These are phyloP conservation scores for Pilasporangium apinafurcum DNA, from an alignment of 352 stramenopile genomes.

Conservation along the genomic window DNA sequence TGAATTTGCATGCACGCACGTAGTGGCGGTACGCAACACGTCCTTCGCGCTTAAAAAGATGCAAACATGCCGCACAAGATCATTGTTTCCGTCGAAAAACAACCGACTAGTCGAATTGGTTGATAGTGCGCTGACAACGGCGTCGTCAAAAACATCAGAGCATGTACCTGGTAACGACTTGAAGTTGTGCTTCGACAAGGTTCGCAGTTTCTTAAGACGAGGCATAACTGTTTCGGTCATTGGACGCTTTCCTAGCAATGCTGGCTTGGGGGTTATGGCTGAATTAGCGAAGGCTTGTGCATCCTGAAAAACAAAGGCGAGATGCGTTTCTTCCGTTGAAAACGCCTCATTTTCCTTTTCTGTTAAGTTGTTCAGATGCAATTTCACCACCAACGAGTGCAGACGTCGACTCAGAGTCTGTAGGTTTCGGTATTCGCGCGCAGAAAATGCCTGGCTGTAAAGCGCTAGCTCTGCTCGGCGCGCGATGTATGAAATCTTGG, in stretches of 20 bases:
- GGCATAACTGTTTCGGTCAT: not conserved
- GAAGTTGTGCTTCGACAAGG: too few relatives aligned
- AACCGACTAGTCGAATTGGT: slow-evolving; percentile 13
- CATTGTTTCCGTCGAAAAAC: slow-evolving; percentile 40
- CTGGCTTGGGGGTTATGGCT: too few relatives aligned
- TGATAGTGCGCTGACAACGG: not conserved
- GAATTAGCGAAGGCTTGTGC: not conserved
- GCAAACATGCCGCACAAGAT: slow-evolving; percentile 33
- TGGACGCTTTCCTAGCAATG: not conserved
- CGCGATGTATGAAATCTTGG: slow-evolving; percentile 57
- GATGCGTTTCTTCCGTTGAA: slow-evolving; percentile 10
- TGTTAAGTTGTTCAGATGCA: slow-evolving; percentile 48
- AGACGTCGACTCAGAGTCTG: slow-evolving; percentile 49
- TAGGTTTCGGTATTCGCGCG: slow-evolving; percentile 45
- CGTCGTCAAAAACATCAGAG: too few relatives aligned
- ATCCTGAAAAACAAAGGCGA: too few relatives aligned
- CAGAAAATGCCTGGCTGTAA: slow-evolving; percentile 43
- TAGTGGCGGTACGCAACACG: slow-evolving; percentile 24
- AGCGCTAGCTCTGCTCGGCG: slow-evolving; percentile 48
- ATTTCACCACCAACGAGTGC: slow-evolving; percentile 52
- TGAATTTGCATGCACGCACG: slow-evolving; percentile 16
- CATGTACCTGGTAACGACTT: not conserved
- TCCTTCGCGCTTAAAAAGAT: slow-evolving; percentile 29
- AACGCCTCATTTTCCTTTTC: slow-evolving; percentile 28
- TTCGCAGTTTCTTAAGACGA: too few relatives aligned